Evolutionary conservation across 805 yeast species (phyloP), one percentile per base, ranked within the genome.

Genomic region (Wickerhamiella sergipiensis): DNA sequence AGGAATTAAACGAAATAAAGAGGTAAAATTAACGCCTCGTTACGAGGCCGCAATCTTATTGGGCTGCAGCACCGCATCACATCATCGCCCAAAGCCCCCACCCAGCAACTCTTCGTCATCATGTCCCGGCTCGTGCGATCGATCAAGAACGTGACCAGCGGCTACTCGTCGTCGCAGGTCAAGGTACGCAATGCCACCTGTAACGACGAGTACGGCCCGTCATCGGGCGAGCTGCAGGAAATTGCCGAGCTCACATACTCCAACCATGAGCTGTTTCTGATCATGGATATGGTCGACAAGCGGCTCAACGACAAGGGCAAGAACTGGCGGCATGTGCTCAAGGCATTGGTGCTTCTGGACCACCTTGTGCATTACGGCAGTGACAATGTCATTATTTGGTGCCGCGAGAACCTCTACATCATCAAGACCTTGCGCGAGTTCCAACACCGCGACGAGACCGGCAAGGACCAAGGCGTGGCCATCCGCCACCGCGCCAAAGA

Each of bases 251-350:
- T 78, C 58, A 85, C 95, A 1, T 82, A 76, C 63, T 83, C 80
- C 57, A 68, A 61, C 55, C 79, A 82, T 6, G 94, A 86, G 59
- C 80, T 88, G 60, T 74, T 87, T 61, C 95, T 88, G 63, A 79
- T 88, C 46, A 85, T 90, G 94, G 97, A 90, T 62, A 87, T 90
- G 82, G 68, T 90, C 45, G 97, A 90, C 68, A 79, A 87, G 57
- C 77, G 98, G 56, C 71, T 90, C 57, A 90, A 90, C 63, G 97
- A 90, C 64, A 89, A 89, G 71, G 97, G 97, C 54, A 89, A 88
- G 66, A 85, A 90, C 69, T 90, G 97, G 97, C 77, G 95, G 57
- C 98, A 90, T 65, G 89, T 90, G 47, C 89, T 94, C 55, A 92
- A 90, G 67, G 81, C 95, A 1, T 73, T 90, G 55, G 83, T 95